Evolutionary conservation across 1,284 basidiomycete species (phyloP).

Genomic region (Ceratobasidium sp.): DNA sequence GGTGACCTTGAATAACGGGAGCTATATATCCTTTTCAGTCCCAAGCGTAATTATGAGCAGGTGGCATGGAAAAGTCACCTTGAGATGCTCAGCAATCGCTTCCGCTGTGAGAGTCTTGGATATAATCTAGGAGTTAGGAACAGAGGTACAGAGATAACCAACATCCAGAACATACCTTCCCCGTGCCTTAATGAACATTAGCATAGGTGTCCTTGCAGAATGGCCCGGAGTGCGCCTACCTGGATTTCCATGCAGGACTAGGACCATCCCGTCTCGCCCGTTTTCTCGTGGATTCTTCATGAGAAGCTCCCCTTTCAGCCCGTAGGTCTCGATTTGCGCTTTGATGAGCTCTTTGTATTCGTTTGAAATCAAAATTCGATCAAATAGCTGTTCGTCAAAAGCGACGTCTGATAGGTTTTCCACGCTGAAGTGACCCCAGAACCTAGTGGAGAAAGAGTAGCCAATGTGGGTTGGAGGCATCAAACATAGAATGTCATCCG

Average conservation of each 20-base stretch:
- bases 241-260: constrained; percentile 27
- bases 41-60: too few relatives aligned
- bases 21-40: too few relatives aligned
- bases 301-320: not conserved
- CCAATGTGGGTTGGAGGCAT: constrained; percentile 24
- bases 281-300: not conserved
- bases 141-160: not conserved
- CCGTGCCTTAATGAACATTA: not conserved
- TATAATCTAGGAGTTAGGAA: not conserved
- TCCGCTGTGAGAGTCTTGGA: constrained; percentile 24
- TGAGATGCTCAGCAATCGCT: too few relatives aligned
- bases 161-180: not conserved
- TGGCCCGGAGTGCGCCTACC: not conserved
- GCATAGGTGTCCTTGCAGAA: not conserved
- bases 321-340: constrained; percentile 15
- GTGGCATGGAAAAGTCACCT: too few relatives aligned
- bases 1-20: too few relatives aligned
- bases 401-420: constrained; percentile 16
- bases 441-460: constrained; percentile 20
- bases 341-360: constrained; percentile 31
- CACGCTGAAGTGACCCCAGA: constrained; percentile 18
- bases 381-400: constrained; percentile 16
- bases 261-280: constrained; percentile 9
- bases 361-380: constrained; percentile 12
- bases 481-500: constrained; percentile 14